A percentile compares a stretch with the other conserved stretches of the same genome.
Evolutionary conservation across 2,329 filamentous ascomycete genomes (phyloP).

Genomic region (Didymella segeticola): DNA sequence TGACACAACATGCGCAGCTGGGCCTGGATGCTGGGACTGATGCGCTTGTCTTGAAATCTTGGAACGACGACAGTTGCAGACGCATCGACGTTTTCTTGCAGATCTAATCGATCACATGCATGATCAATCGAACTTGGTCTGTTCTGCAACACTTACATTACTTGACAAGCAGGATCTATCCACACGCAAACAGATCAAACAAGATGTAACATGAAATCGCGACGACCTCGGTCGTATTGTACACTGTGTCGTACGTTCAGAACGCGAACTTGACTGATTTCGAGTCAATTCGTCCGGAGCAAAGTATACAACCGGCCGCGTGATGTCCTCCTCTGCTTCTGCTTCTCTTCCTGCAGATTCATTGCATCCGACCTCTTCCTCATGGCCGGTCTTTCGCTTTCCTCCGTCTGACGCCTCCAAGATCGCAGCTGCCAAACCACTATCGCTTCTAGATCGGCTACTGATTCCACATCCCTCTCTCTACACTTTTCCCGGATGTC

Average conservation of each 20-base stretch:
- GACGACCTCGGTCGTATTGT: neutral
- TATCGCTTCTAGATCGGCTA: neutral
- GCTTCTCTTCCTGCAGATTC: too few relatives aligned
- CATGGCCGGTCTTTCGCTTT: neutral
- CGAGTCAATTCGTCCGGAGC: neutral
- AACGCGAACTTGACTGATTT: neutral
- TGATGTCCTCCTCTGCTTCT: neutral
- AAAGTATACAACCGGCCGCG: neutral
- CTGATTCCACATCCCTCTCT: neutral
- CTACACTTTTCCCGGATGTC: neutral
- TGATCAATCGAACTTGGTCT: neutral
- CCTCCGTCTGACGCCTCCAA: neutral
- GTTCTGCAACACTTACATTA: neutral
- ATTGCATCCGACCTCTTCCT: neutral
- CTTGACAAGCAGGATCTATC: neutral
- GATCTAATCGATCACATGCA: too few relatives aligned
- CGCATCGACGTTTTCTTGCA: neutral
- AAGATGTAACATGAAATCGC: too few relatives aligned
- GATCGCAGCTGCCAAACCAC: neutral
- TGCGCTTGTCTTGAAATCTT: neutral
- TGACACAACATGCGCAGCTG: slow-evolving; percentile 12
- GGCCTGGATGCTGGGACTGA: slow-evolving; percentile 10
- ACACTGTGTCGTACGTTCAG: neutral
- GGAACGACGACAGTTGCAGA: neutral
- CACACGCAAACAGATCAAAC: neutral